Base-by-base conservation (phyloP, 2,329 filamentous ascomycete genomes). In the Xenoacremonium recifei region DNA sequence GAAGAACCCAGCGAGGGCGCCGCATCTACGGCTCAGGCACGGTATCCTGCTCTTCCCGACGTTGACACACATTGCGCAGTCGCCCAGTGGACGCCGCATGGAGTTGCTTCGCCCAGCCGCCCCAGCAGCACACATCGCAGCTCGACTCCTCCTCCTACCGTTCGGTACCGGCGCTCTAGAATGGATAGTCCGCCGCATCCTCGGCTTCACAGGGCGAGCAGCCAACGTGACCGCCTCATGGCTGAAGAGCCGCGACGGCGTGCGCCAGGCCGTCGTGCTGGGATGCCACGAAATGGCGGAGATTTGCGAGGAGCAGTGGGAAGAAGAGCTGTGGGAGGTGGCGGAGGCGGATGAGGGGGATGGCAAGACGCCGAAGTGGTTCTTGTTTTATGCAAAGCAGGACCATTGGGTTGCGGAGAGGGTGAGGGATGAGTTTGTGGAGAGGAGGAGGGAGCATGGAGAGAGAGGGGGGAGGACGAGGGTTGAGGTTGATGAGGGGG, bases 1-100 rank as follows among this genome's bases (percentile, higher is more conserved):
- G 25, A 67, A 68, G 27, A 51, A 66, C 29, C 57, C 60, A 1
- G 45, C 50, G 11, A 42, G 56, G 11, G 61, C 61, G 1, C 63
- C 66, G n/a, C 57, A 64, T 34, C 58, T 75, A n/a, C 60, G 58
- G 10, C 65, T 81, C 17, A 61, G 59, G 25, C 67, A 73, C 20
- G 85, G 76, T 1, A 71, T 89, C 31, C 70, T 90, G 42, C 72
- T 91, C 15, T 89, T 89, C 59, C 85, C 87, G 2, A 89, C 87
- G 1, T 75, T 91, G 27, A 75, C 82, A n/a, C 78, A 89, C 63
- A 82, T 91, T 48, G 79, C 80, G 9, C 64, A 68, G 42, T 87
- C 82, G 2, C 72, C 76, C 0, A 80, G 71, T 20, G 87, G 86
- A 2, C 65, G 65, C 41, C 75, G 74, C 35, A 39, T 63, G 13